Conservation (phyloP, 306 rosid species). For the Benincasa hispida region DNA sequence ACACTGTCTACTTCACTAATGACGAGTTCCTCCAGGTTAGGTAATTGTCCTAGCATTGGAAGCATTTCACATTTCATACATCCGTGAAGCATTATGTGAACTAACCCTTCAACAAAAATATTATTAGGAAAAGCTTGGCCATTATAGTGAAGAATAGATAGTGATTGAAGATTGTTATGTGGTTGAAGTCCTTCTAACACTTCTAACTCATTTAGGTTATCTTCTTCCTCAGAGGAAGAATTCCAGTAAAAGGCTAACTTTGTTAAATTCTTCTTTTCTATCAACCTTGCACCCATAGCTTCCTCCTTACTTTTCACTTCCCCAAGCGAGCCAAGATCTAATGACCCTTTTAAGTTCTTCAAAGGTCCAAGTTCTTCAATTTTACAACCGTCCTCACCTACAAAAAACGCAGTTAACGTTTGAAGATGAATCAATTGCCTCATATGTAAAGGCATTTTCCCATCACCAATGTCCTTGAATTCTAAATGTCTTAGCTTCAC, state of each 20-base stretch:
- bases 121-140: neutral
- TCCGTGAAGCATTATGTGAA: neutral
- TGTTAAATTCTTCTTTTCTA: neutral
- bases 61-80: neutral
- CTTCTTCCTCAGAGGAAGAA: neutral
- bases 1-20: neutral
- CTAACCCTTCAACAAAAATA: neutral
- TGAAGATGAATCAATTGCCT: too few species aligned
- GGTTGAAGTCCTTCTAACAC: slow-evolving; percentile 4
- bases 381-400: neutral
- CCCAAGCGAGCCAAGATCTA: neutral
- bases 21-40: neutral
- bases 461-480: neutral
- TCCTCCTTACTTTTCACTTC: neutral
- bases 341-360: neutral
- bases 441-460: neutral
- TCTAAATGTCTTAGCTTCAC: neutral
- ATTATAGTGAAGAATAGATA: neutral
- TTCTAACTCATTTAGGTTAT: neutral
- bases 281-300: neutral
- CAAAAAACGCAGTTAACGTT: neutral
- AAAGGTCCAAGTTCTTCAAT: neutral
- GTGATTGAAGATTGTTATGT: neutral
- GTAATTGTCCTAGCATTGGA: too few species aligned
- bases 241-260: neutral